Conservation (phyloP, 805 yeast genomes). For the Wickerhamiella shivajii region DNA sequence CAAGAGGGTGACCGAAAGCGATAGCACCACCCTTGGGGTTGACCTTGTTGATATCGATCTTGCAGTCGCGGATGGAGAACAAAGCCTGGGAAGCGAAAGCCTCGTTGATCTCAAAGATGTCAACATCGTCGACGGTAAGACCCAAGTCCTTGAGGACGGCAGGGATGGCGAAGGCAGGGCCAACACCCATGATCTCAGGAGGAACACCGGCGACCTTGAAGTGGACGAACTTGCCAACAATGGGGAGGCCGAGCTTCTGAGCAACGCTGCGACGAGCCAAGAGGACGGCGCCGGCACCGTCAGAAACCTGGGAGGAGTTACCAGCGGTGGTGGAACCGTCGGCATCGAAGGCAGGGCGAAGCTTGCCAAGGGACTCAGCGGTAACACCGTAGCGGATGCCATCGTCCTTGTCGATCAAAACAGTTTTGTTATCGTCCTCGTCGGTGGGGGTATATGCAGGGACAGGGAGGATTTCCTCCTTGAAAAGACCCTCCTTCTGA, state of each 20-base stretch:
- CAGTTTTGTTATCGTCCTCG: conserved; percentile 44
- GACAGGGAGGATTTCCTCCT: conserved; percentile 79
- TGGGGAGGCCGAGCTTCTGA: conserved; percentile 50
- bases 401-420: conserved; percentile 54
- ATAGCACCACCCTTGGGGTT: conserved; percentile 95
- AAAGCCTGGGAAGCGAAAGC: conserved; percentile 94
- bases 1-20: conserved; percentile 89
- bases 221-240: conserved; percentile 67
- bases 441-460: conserved; percentile 42
- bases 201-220: conserved; percentile 84
- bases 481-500: conserved; percentile 53
- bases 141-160: conserved; percentile 50
- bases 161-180: conserved; percentile 95
- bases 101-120: conserved; percentile 80
- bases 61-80: conserved; percentile 50
- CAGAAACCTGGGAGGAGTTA: conserved; percentile 89
- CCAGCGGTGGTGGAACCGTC: conserved; percentile 91
- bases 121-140: conserved; percentile 48
- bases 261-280: conserved; percentile 80
- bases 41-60: conserved; percentile 55
- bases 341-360: conserved; percentile 74
- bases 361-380: conserved; percentile 52
- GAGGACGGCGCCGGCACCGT: conserved; percentile 87
- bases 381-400: conserved; percentile 87
- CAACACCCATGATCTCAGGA: conserved; percentile 95